Conservation (phyloP, 2,329 filamentous ascomycete genomes). For the Chaetomium strumarium region DNA sequence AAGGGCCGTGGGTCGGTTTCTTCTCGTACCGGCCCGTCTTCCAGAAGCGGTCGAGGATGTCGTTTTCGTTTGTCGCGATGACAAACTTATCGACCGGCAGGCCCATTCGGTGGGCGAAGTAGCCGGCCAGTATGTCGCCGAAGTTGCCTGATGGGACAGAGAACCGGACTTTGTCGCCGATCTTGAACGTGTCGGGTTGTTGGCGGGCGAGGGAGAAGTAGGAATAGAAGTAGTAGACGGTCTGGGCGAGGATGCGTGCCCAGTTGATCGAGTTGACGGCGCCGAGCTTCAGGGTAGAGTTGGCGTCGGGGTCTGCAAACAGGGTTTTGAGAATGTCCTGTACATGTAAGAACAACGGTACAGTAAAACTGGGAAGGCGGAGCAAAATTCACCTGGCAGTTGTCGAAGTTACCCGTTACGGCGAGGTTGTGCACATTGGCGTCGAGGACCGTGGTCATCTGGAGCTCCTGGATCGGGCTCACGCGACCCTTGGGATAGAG, state of each 20-base stretch:
- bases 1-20: conserved; percentile 54
- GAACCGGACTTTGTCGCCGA: conserved; percentile 69
- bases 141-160: conserved; percentile 96
- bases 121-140: conserved; percentile 87
- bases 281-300: conserved; percentile 74
- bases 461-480: conserved; percentile 86
- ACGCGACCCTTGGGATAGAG: conserved; percentile 87
- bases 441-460: conserved; percentile 94
- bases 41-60: conserved; percentile 95
- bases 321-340: conserved; percentile 89
- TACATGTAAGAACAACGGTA: not conserved
- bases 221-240: conserved; percentile 92
- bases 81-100: conserved; percentile 81
- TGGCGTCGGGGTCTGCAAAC: conserved; percentile 80
- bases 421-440: conserved; percentile 88
- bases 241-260: conserved; percentile 91
- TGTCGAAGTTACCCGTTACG: conserved; percentile 87
- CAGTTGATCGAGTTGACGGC: conserved; percentile 98
- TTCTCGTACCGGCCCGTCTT: conserved; percentile 86
- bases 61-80: conserved; percentile 94
- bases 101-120: conserved; percentile 60
- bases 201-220: conserved; percentile 72
- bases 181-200: conserved; percentile 52
- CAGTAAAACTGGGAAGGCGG: not conserved
- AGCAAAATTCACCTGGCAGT: conserved; percentile 66